These are phyloP conservation scores for Medicago arabica DNA, from an alignment of 306 rosid genomes.

Conservation along the genomic window DNA sequence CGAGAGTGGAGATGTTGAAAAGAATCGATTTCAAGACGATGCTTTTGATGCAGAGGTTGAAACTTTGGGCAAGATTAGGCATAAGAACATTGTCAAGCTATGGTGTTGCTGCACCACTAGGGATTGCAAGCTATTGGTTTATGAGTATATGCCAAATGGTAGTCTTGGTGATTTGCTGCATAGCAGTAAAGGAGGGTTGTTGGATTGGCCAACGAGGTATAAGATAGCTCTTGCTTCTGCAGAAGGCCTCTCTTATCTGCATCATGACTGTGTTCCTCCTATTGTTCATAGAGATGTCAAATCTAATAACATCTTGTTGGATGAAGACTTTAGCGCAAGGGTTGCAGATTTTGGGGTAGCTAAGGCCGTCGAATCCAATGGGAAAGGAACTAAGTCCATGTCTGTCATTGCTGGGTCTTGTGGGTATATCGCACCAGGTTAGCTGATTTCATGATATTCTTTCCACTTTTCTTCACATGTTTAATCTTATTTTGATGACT, in stretches of 20 bases:
- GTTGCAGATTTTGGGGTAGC: constrained; percentile 97
- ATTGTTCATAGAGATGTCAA: constrained; percentile 95
- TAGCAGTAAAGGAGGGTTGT: constrained; percentile 73
- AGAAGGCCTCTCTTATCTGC: constrained; percentile 94
- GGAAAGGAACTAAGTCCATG: constrained; percentile 77
- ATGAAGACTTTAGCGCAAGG: constrained; percentile 77
- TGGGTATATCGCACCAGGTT: constrained; percentile 98
- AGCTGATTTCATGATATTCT: not conserved
- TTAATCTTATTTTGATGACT: constrained; percentile 23
- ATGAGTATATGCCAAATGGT: constrained; percentile 97
- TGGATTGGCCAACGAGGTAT: constrained; percentile 91
- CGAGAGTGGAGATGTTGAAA: constrained; percentile 65
- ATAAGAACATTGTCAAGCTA: constrained; percentile 91
- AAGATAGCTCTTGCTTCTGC: constrained; percentile 90
- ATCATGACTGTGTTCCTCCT: constrained; percentile 93
- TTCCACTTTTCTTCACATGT: constrained; percentile 9
- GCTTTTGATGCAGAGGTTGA: constrained; percentile 89
- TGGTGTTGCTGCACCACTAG: constrained; percentile 93
- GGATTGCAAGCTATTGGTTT: constrained; percentile 86
- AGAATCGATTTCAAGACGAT: constrained; percentile 56
- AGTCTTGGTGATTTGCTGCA: constrained; percentile 93
- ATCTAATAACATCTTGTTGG: constrained; percentile 88
- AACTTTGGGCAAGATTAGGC: constrained; percentile 89
- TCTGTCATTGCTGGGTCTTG: constrained; percentile 91
- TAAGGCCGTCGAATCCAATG: constrained; percentile 66